Base-by-base conservation (phyloP, 176 grass and related monocot genomes). In the Melocanna baccifera region DNA sequence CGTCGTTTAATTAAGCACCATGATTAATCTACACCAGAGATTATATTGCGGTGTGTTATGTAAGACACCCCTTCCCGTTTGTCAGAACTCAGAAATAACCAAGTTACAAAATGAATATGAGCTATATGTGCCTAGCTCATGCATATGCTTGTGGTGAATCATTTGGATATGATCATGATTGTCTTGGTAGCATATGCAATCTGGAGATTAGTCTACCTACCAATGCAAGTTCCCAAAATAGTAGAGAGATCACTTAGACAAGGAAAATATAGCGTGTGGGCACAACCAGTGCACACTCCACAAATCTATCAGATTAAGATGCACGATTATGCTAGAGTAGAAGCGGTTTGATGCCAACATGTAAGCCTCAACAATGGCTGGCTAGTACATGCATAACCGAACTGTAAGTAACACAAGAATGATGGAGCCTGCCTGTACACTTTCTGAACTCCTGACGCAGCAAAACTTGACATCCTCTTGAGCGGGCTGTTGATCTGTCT, bases 61-160 rank as follows among this genome's bases (percentile, higher is more conserved):
- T 81, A 76, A 81, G 29, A 41, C 16, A 9, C n/a, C 36, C 15
- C 26, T 76, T 58, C 12, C 9, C 67, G 9, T 25, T 75, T 69
- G 13, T 62, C 61, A 41, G 63, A 58, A 79, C 39, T 32, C 18
- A 69, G 62, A 85, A 58, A 80, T 84, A 84, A 67, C 0, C 30
- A 79, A 23, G 45, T 69, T 81, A 20, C 75, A 43, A 20, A 67
- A 74, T 36, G 34, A 30, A 30, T 39, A 46, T 62, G 52, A 59
- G 52, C 25, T 56, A 23, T 36, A 25, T 66, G 78, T 56, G 25
- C 53, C 50, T 36, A 36, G 4, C 34, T 46, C 29, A 9, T 65
- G 45, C 22, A 16, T 52, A 29, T 18, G 70, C 45, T 32, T 22
- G 82, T 12, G 32, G 11, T 55, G n/a, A 67, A 22, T 37, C 47